Conservation (phyloP, 345 rosid genomes). For the Bruguiera parviflora region DNA sequence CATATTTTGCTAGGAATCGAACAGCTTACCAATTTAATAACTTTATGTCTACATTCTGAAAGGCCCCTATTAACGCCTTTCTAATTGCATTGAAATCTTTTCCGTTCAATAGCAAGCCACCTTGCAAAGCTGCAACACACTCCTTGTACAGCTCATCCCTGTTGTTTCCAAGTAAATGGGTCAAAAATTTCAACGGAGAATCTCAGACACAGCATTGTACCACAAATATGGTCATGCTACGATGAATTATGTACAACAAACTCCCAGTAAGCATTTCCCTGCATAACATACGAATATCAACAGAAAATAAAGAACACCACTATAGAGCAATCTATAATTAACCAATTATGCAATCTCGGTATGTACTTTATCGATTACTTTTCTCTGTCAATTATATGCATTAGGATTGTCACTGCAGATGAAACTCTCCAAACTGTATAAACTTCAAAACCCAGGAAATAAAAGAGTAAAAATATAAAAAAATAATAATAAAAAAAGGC, state of each 20-base stretch:
- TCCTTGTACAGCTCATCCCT: conserved; percentile 92
- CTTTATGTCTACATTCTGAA: conserved; percentile 61
- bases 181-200: neutral
- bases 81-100: conserved; percentile 46
- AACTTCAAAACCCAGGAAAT: too few species aligned
- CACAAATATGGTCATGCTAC: neutral
- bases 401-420: too few species aligned
- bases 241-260: too few species aligned
- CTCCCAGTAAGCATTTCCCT: too few species aligned
- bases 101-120: conserved; percentile 58
- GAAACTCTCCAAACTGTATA: too few species aligned
- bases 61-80: conserved; percentile 56
- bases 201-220: neutral
- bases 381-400: too few species aligned
- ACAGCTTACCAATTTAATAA: conserved; percentile 59
- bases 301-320: too few species aligned
- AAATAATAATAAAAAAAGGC: neutral
- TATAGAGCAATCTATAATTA: too few species aligned
- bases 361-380: too few species aligned
- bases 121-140: conserved; percentile 68
- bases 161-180: neutral
- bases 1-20: too few species aligned
- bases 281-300: too few species aligned
- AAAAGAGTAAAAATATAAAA: neutral
- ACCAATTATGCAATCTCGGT: too few species aligned